A percentile compares a stretch with the other conserved stretches of the same genome.
phyloP scores from a whole-genome alignment of 768 basidiomycete genomes.

The Tricholomella constricta region DNA sequence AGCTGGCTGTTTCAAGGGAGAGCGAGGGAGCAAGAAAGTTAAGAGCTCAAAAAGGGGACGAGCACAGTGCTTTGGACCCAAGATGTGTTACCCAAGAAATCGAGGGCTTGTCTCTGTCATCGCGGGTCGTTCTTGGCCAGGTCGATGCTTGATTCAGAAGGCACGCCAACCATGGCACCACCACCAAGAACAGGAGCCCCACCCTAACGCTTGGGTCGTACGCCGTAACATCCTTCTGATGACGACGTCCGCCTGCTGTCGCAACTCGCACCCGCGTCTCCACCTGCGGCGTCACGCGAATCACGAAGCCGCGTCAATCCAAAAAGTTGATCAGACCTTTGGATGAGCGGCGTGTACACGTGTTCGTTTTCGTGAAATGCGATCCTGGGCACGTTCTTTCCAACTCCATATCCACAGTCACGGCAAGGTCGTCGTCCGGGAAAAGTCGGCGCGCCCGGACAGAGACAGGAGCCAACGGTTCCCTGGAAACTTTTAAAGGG shows the following conservation, averaged over 20 bases:
- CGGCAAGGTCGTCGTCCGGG: constrained; percentile 26
- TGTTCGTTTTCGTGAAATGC: constrained; percentile 1
- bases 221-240: constrained; percentile 7
- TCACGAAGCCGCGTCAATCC: constrained; percentile 6
- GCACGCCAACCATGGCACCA: not conserved
- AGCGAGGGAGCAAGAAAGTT: constrained; percentile 39
- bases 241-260: constrained; percentile 5
- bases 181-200: not conserved
- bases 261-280: not conserved
- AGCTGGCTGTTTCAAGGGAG: constrained; percentile 48
- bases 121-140: constrained; percentile 7
- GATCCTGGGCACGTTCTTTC: not conserved
- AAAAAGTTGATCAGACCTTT: constrained; percentile 15
- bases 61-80: constrained; percentile 25
- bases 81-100: constrained; percentile 39
- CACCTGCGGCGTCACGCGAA: not conserved
- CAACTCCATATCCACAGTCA: constrained; percentile 15
- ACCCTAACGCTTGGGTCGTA: not conserved
- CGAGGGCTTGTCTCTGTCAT: constrained; percentile 44
- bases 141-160: constrained; percentile 17
- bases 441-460: constrained; percentile 20
- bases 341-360: constrained; percentile 1
- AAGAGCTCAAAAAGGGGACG: constrained; percentile 33
- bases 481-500: constrained; percentile 38
- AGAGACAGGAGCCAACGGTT: constrained; percentile 49